phyloP scores from a whole-genome alignment of 2,329 filamentous ascomycete species.

The Raffaelea albimanens region DNA sequence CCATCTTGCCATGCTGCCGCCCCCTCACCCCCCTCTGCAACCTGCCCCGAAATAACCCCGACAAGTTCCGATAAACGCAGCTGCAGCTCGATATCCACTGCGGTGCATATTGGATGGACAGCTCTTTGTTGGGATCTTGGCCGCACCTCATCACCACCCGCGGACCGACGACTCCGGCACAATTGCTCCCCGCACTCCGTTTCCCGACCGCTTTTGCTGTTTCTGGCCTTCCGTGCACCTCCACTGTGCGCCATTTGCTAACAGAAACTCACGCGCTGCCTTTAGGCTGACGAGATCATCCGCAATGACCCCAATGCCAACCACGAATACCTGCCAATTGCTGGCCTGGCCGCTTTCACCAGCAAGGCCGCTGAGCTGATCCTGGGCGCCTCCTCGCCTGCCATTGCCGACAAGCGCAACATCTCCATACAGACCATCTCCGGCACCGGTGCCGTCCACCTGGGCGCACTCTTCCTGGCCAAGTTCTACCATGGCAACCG shows the following conservation, averaged over 20 bases:
- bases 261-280: neutral
- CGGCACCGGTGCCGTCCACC: constrained; percentile 87
- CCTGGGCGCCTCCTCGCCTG: constrained; percentile 69
- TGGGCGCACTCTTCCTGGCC: constrained; percentile 86
- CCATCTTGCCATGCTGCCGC: too few relatives aligned
- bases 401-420: constrained; percentile 72
- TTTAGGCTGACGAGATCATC: constrained; percentile 80
- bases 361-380: constrained; percentile 85
- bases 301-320: constrained; percentile 83
- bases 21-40: too few relatives aligned
- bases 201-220: too few relatives aligned
- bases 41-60: constrained; percentile 10
- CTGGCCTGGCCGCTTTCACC: constrained; percentile 77
- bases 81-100: too few relatives aligned
- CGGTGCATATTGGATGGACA: too few relatives aligned
- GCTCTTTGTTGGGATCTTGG: too few relatives aligned
- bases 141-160: too few relatives aligned
- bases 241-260: too few relatives aligned
- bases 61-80: neutral
- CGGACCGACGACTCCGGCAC: too few relatives aligned
- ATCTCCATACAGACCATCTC: constrained; percentile 90
- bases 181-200: too few relatives aligned
- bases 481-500: constrained; percentile 76
- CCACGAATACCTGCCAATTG: constrained; percentile 97
- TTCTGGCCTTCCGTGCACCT: too few relatives aligned